phyloP scores from a whole-genome alignment of 2,329 filamentous ascomycete genomes.

The Akanthomyces muscarius region DNA sequence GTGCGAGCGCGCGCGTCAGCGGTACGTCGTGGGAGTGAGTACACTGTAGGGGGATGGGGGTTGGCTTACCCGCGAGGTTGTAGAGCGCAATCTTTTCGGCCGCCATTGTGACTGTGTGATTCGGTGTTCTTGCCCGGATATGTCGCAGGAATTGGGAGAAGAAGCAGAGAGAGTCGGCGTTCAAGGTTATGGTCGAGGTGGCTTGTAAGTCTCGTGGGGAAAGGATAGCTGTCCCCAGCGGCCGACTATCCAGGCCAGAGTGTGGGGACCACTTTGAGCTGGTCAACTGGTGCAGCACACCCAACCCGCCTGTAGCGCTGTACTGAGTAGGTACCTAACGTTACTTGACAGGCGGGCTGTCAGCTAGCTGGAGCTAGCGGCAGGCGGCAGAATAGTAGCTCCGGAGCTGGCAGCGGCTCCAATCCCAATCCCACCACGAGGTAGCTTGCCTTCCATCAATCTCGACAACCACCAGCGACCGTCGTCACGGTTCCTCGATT shows the following conservation, averaged over 20 bases:
- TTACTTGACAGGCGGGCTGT: too few species aligned
- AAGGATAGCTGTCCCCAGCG: constrained; percentile 18
- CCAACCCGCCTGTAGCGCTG: background rate
- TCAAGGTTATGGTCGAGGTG: constrained; percentile 19
- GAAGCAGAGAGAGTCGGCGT: background rate
- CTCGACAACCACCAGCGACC: background rate
- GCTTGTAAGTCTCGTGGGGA: constrained; percentile 20
- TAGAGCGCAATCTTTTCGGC: constrained; percentile 62
- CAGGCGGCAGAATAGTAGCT: constrained; percentile 21
- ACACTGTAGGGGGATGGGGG: background rate
- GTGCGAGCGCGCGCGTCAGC: background rate
- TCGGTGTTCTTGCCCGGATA: background rate
- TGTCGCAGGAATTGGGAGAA: background rate
- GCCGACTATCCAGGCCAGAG: background rate
- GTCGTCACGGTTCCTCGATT: background rate
- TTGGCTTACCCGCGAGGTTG: constrained; percentile 56
- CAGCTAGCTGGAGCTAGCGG: background rate
- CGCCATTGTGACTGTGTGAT: constrained; percentile 29
- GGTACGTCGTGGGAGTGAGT: background rate
- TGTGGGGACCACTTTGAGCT: constrained; percentile 2
- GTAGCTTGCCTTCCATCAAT: background rate
- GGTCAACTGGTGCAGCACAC: background rate
- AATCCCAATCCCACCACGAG: background rate
- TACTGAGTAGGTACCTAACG: background rate
- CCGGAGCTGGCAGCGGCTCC: background rate